Evolutionary conservation across 441 rosid genomes (phyloP).

Genomic region (Populus hybrid): DNA sequence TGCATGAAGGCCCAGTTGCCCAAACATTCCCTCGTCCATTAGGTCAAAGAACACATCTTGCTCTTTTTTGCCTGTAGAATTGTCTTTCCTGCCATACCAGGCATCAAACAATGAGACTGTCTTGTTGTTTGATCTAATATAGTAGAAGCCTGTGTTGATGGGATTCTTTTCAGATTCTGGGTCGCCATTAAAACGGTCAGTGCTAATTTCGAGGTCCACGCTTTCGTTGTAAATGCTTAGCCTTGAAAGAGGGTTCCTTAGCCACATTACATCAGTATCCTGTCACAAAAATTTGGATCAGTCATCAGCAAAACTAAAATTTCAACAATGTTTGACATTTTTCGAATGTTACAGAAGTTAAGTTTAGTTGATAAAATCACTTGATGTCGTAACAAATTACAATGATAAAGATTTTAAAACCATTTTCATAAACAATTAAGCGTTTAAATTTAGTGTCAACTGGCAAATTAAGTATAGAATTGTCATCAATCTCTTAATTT

Average conservation of each 20-base stretch:
- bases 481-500: too few species aligned
- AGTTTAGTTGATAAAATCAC: too few species aligned
- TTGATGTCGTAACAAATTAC: too few species aligned
- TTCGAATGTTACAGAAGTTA: background rate
- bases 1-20: slow-evolving; percentile 32
- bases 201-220: slow-evolving; percentile 70
- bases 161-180: slow-evolving; percentile 27
- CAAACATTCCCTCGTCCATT: slow-evolving; percentile 30
- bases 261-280: slow-evolving; percentile 88
- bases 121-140: slow-evolving; percentile 58
- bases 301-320: background rate
- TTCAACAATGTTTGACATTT: background rate
- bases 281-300: slow-evolving; percentile 7
- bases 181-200: slow-evolving; percentile 41
- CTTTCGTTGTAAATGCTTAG: slow-evolving; percentile 35
- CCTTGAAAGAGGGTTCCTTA: slow-evolving; percentile 53
- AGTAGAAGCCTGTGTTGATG: slow-evolving; percentile 77
- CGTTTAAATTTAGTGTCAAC: too few species aligned
- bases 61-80: slow-evolving; percentile 54
- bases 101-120: slow-evolving; percentile 52
- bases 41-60: slow-evolving; percentile 62
- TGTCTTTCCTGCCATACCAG: slow-evolving; percentile 63
- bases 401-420: too few species aligned
- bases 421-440: too few species aligned
- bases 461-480: too few species aligned